Base-by-base conservation (phyloP, 768 basidiomycete species). In the Rhodotorula kratochvilovae region DNA sequence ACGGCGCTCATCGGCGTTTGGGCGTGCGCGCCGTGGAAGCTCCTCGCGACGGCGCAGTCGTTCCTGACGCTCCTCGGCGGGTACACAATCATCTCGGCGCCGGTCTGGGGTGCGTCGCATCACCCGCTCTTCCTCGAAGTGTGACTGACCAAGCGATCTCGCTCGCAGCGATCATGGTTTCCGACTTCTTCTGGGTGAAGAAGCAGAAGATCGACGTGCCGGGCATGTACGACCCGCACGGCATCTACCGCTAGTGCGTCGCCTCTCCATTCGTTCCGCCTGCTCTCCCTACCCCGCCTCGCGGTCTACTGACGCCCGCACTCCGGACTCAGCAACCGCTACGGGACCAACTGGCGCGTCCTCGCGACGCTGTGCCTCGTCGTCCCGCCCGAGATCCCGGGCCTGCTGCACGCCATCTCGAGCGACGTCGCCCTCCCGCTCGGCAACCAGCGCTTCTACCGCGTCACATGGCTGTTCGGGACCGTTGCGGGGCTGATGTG, bases 11-110 rank as follows among this genome's bases (percentile, higher is more conserved):
- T 94, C 11, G 91, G 91, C 6, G 45, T 56, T 27, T 69, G 68
- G 68, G 54, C 55, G 6, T 50, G 46, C n/a, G 68, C 50, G 0
- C 68, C 91, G 7, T 94, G 91, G 92, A 87, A 91, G 79, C 90
- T 94, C 62, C 81, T 92, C 45, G 83, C 84, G 42, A 82, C 79
- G 70, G 82, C 76, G 12, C 78, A 59, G 46, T 58, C 66, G 29
- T 59, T 76, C 45, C 73, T 76, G 39, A 71, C 70, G 13, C 67
- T 76, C 54, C 64, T 75, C 45, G 73, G 71, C 21, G n/a, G 55
- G 42, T 61, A 91, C 77, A 88, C 90, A 0, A 87, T 92, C 29
- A 90, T 94, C 78, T 82, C 92, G 31, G 90, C 90, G 0, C 91
- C 91, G 2, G 89, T 94, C 74, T 87, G 88, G 50, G 90, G 43